Evolutionary conservation across 2,329 filamentous ascomycete species (phyloP).

Genomic region (Penicillium rolfsii): DNA sequence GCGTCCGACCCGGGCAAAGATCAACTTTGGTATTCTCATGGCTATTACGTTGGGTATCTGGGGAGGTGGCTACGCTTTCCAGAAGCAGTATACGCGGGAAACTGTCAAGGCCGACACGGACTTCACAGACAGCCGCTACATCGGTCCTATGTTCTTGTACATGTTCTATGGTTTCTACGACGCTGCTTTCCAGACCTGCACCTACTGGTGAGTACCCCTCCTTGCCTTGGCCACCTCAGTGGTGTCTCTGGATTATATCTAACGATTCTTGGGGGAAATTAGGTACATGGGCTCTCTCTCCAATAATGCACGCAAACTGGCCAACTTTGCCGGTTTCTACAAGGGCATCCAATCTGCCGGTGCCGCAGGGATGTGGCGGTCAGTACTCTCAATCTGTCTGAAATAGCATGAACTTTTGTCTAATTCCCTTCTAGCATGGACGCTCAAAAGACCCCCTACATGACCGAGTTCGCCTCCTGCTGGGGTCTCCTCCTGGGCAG

Average conservation of each 20-base stretch:
- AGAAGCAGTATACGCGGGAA: conserved; percentile 62
- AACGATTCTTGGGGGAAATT: neutral
- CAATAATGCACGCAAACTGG: conserved; percentile 88
- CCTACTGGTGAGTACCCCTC: conserved; percentile 72
- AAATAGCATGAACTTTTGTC: neutral
- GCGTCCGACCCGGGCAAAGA: conserved; percentile 69
- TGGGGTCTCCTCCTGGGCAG: conserved; percentile 78
- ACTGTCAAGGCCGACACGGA: conserved; percentile 53
- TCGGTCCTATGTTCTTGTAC: conserved; percentile 83
- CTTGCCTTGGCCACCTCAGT: neutral
- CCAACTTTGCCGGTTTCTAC: conserved; percentile 90
- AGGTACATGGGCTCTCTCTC: conserved; percentile 91
- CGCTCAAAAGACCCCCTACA: conserved; percentile 63
- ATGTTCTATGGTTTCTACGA: conserved; percentile 91
- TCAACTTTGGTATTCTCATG: conserved; percentile 64
- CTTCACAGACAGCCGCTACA: conserved; percentile 69
- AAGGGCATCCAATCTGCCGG: conserved; percentile 90
- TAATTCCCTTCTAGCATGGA: conserved; percentile 63
- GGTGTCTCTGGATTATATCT: neutral
- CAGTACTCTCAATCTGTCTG: conserved; percentile 24
- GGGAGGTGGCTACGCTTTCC: conserved; percentile 81
- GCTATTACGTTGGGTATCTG: conserved; percentile 75
- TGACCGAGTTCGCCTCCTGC: conserved; percentile 71
- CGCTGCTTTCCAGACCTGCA: conserved; percentile 83
- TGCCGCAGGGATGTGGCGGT: conserved; percentile 62